Conservation (phyloP, 192 early-diverging fungal genomes). For the Entrophospora sp. region DNA sequence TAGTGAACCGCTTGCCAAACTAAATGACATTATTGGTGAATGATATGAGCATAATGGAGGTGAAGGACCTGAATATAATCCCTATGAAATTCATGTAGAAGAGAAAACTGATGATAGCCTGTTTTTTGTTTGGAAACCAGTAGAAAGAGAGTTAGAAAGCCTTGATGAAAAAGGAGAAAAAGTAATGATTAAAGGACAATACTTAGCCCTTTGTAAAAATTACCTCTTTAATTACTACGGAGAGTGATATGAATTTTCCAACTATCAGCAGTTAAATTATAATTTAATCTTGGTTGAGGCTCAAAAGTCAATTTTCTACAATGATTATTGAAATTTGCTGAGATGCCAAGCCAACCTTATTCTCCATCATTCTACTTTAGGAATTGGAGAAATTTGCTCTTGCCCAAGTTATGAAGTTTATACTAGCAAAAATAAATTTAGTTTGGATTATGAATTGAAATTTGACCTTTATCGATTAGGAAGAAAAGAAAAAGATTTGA, state of each 20-base stretch:
- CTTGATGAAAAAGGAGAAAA: not conserved
- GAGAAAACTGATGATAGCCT: not conserved
- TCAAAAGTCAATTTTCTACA: not conserved
- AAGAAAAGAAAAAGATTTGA: too few relatives aligned
- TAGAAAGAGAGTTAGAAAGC: not conserved
- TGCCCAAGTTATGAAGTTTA: not conserved
- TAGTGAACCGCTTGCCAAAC: not conserved
- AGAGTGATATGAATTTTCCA: not conserved
- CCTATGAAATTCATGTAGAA: not conserved
- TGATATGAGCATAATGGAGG: conserved; percentile 4
- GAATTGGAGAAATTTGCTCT: not conserved
- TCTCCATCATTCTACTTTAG: not conserved
- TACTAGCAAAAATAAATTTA: not conserved
- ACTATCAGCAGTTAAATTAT: not conserved
- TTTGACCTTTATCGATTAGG: not conserved
- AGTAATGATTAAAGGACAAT: not conserved
- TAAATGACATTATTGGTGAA: not conserved
- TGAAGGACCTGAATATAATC: not conserved
- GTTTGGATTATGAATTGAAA: not conserved
- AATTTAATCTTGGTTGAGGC: not conserved
- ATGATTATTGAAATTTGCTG: not conserved
- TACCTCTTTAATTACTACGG: conserved; percentile 10
- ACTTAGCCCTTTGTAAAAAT: not conserved
- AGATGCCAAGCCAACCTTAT: not conserved
- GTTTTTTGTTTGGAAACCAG: not conserved